Percentiles rank a stretch among this genome's conserved stretches.
These are phyloP conservation scores for Hypoxylon rubiginosum DNA, from an alignment of 2,329 filamentous ascomycete genomes.

Conservation along the genomic window DNA sequence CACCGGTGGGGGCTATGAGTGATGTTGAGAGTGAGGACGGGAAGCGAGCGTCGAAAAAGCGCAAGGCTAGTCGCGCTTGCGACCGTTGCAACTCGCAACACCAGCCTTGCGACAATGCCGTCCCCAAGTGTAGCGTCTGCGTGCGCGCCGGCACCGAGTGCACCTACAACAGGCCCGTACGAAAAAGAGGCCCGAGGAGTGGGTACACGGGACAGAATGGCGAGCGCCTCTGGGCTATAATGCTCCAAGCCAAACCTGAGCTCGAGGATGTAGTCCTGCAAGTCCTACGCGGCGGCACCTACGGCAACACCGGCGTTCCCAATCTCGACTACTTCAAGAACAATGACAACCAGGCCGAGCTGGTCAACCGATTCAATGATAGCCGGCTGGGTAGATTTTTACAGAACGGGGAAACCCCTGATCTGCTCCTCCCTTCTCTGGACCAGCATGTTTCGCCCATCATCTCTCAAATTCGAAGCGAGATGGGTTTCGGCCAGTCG, in stretches of 20 bases:
- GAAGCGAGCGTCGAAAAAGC: constrained; percentile 53
- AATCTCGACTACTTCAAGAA: constrained; percentile 53
- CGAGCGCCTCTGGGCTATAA: constrained; percentile 52
- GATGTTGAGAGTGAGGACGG: constrained; percentile 53
- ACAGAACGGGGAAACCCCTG: constrained; percentile 49
- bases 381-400: constrained; percentile 52
- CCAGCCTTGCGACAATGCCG: constrained; percentile 63
- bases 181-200: constrained; percentile 52
- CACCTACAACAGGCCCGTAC: constrained; percentile 53
- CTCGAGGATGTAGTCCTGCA: constrained; percentile 52
- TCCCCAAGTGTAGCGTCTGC: constrained; percentile 62
- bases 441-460: constrained; percentile 43
- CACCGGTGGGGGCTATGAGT: constrained; percentile 51
- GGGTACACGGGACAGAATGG: constrained; percentile 54
- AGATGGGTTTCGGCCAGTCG: constrained; percentile 33
- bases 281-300: constrained; percentile 49
- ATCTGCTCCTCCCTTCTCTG: constrained; percentile 47
- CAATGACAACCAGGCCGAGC: constrained; percentile 52
- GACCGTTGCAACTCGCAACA: constrained; percentile 63
- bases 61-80: constrained; percentile 55
- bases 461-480: constrained; percentile 33
- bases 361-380: constrained; percentile 52
- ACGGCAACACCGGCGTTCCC: constrained; percentile 48
- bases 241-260: constrained; percentile 51
- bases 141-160: constrained; percentile 54